phyloP scores from a whole-genome alignment of 371 early-diverging fungal genomes.

The Haplosporangium sp. region DNA sequence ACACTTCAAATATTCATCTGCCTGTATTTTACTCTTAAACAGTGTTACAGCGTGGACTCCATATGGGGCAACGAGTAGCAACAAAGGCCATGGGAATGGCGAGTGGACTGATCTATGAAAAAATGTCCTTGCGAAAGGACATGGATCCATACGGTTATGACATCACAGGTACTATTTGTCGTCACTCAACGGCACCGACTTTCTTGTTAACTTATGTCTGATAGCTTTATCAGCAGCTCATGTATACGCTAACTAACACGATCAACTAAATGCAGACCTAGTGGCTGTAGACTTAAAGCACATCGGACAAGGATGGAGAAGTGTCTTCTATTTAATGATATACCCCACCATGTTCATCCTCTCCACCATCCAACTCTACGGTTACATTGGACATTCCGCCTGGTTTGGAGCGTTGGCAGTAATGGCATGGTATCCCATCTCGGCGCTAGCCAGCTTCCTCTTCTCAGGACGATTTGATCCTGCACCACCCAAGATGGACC shows the following conservation, averaged over 20 bases:
- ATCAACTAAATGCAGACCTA: slow-evolving; percentile 21
- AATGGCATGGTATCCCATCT: slow-evolving; percentile 50
- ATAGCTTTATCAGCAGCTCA: not conserved
- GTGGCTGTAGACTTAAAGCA: slow-evolving; percentile 43
- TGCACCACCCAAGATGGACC: slow-evolving; percentile 24
- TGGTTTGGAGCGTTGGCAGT: slow-evolving; percentile 42
- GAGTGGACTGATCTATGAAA: slow-evolving; percentile 44
- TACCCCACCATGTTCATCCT: slow-evolving; percentile 37
- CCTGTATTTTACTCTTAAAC: not conserved
- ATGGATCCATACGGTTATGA: slow-evolving; percentile 54
- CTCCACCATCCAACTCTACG: slow-evolving; percentile 39
- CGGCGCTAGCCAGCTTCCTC: slow-evolving; percentile 47
- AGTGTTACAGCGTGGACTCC: slow-evolving; percentile 52
- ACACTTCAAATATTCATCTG: not conserved
- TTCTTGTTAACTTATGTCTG: no score
- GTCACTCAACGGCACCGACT: not conserved
- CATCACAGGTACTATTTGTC: slow-evolving; percentile 27
- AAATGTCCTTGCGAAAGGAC: slow-evolving; percentile 48
- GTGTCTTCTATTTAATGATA: slow-evolving; percentile 39
- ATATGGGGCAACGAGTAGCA: slow-evolving; percentile 43
- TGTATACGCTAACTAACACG: not conserved
- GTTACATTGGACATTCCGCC: slow-evolving; percentile 44
- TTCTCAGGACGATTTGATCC: slow-evolving; percentile 54
- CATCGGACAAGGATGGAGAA: slow-evolving; percentile 52
- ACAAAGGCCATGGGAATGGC: slow-evolving; percentile 54